phyloP scores from a whole-genome alignment of 139 green algal species.

The Volvox africanus region DNA sequence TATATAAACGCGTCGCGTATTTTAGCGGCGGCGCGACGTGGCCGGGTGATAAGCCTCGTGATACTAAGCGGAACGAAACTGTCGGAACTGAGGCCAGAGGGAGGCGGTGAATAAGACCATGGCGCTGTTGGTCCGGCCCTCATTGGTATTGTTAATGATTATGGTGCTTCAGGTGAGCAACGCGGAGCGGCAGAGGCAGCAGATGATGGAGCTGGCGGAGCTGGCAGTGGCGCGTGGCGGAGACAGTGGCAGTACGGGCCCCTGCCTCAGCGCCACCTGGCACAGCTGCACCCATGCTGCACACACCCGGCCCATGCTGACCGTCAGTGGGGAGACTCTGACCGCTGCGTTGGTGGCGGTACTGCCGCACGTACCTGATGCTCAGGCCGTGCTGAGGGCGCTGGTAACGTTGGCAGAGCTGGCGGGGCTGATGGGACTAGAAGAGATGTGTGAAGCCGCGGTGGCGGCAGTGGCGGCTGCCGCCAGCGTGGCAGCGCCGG shows the following conservation, averaged over 20 bases:
- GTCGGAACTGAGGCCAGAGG: too few species aligned
- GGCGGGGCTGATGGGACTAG: conserved; percentile 74
- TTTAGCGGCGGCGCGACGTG: too few species aligned
- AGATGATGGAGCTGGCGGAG: conserved; percentile 64
- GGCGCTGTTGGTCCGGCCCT: neutral
- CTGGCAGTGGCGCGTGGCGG: conserved; percentile 60
- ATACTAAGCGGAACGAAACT: too few species aligned
- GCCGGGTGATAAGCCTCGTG: too few species aligned
- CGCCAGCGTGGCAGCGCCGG: conserved; percentile 48
- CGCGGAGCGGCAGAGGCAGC: conserved; percentile 59
- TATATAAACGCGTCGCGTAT: too few species aligned
- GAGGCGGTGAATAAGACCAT: neutral
- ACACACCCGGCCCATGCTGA: conserved; percentile 87
- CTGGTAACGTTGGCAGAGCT: conserved; percentile 70
- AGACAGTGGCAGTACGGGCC: conserved; percentile 19
- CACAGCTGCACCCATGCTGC: conserved; percentile 81
- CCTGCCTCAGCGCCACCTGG: conserved; percentile 65
- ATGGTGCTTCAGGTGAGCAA: conserved; percentile 17
- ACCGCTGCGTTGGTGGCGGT: conserved; percentile 65
- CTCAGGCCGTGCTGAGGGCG: conserved; percentile 55
- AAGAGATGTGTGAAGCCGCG: conserved; percentile 67
- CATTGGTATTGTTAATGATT: too few species aligned
- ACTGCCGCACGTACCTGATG: conserved; percentile 58
- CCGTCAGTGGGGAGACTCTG: conserved; percentile 65
- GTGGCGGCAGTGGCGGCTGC: conserved; percentile 54